Conservation (phyloP, 2,329 filamentous ascomycete species). For the Botrytis porri region DNA sequence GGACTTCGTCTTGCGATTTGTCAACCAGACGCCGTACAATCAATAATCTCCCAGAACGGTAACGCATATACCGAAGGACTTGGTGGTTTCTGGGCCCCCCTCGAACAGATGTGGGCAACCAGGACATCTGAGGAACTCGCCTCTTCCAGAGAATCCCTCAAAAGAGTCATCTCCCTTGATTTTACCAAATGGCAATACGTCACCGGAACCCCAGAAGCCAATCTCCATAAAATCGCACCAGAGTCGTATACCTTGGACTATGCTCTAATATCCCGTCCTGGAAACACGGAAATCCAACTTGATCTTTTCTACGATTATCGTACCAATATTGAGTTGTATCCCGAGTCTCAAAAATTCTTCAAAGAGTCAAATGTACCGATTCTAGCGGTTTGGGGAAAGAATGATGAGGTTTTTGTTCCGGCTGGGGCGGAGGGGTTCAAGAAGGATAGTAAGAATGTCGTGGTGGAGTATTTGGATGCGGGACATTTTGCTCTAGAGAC, state of each 20-base stretch:
- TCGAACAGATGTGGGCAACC: constrained; percentile 27
- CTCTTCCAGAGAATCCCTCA: constrained; percentile 14
- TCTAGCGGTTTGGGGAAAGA: constrained; percentile 57
- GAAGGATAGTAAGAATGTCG: constrained; percentile 47
- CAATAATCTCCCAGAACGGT: constrained; percentile 58
- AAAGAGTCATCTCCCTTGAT: constrained; percentile 25
- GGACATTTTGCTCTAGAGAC: constrained; percentile 52
- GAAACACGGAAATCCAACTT: constrained; percentile 52
- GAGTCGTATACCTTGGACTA: constrained; percentile 47
- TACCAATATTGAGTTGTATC: constrained; percentile 53
- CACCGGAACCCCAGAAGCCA: constrained; percentile 13
- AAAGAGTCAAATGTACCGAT: constrained; percentile 50
- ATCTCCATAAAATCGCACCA: constrained; percentile 23
- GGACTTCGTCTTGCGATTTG: constrained; percentile 53
- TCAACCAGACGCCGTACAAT: constrained; percentile 47
- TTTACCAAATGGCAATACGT: constrained; percentile 31
- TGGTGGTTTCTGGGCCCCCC: constrained; percentile 37
- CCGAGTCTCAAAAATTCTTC: constrained; percentile 54
- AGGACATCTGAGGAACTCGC: constrained; percentile 22
- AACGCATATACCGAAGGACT: constrained; percentile 59
- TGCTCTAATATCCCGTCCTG: constrained; percentile 48
- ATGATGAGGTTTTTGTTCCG: constrained; percentile 51
- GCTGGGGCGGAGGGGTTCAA: constrained; percentile 53
- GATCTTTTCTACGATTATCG: constrained; percentile 57
- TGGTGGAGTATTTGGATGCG: constrained; percentile 51